Evolutionary conservation across 352 stramenopile genomes (phyloP), one percentile per base, ranked within the genome.

Genomic region (Phytophthora cryptogea): DNA sequence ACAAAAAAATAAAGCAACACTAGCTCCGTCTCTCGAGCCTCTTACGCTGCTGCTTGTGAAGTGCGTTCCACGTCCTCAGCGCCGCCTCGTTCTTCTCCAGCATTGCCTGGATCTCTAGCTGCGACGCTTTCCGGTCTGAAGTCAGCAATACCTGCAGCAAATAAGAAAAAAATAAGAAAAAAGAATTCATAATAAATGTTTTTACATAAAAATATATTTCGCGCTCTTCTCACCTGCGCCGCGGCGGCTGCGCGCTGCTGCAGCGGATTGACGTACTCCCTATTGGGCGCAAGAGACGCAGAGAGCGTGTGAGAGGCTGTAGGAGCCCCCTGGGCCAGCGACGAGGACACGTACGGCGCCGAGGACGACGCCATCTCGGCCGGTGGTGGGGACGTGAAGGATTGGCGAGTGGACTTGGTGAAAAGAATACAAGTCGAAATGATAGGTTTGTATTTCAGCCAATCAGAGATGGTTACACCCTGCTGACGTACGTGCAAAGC

Each of bases 21-120:
- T 31, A 27, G 30, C 14, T 48, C 33, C 33, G 1, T 40, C 41
- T 43, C 36, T 30, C 20, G 35, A 37, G 47, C n/a, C 0, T 78
- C 81, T 44, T 75, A 94, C 86, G 86, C 39, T 92, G 74, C 52
- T 90, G 81, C 17, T 84, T 74, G 37, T 92, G 78, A 23, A 94
- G 77, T 36, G 68, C 66, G 8, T 82, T 88, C 86, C 86, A 94
- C 32, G 73, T 76, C 39, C 77, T 80, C 3, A 94, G 51, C n/a
- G 83, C 81, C 14, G 73, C 69, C 54, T 94, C 86, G 58, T 94
- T 94, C 66, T 92, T 92, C 56, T 94, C 83, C n/a, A 94, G 72
- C 81, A 93, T 90, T 36, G 66, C 62, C 54, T 94, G 83, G 7
- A 94, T 89, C 53, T 94, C 86, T 10, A 57, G 68, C 20, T 73